These are phyloP conservation scores for Cicer pinnatifidum DNA, from an alignment of 306 rosid species.

Conservation along the genomic window DNA sequence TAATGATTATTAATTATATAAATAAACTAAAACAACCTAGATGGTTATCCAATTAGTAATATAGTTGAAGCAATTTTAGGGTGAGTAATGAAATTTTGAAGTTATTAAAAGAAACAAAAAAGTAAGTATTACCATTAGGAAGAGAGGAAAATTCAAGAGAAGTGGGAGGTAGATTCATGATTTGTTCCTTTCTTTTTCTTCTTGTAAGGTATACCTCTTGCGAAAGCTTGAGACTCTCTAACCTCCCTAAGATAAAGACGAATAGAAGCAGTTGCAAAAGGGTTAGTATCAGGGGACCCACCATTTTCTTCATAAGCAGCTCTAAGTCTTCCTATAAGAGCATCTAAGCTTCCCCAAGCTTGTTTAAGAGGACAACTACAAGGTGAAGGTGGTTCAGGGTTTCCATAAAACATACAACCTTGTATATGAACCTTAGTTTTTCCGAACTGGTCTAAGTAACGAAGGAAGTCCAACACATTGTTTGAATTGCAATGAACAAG, in stretches of 20 bases:
- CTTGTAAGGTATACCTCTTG: constrained; percentile 94
- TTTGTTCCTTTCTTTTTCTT: constrained; percentile 79
- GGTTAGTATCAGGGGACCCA: constrained; percentile 76
- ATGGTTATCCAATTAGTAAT: too few relatives aligned
- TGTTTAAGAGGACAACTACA: constrained; percentile 91
- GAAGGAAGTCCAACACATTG: constrained; percentile 86
- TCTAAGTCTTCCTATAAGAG: constrained; percentile 87
- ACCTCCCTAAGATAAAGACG: constrained; percentile 87
- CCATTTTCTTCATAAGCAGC: constrained; percentile 99
- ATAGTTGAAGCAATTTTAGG: too few relatives aligned
- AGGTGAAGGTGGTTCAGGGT: constrained; percentile 94
- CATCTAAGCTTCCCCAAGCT: constrained; percentile 98
- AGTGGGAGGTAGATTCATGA: constrained; percentile 57
- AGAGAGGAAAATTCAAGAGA: constrained; percentile 51
- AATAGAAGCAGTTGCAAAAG: constrained; percentile 83
- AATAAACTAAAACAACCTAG: too few relatives aligned
- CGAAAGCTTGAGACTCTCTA: constrained; percentile 89
- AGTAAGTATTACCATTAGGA: constrained; percentile 57
- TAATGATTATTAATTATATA: too few relatives aligned
- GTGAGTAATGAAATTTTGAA: too few relatives aligned
- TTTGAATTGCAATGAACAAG: constrained; percentile 80
- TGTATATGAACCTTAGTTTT: constrained; percentile 92
- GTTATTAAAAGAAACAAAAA: too few relatives aligned
- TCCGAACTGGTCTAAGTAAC: constrained; percentile 91
- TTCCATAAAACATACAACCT: constrained; percentile 92